These are phyloP conservation scores for Sugiyamaella sp. DNA, from an alignment of 1,139 yeast genomes.

Conservation along the genomic window DNA sequence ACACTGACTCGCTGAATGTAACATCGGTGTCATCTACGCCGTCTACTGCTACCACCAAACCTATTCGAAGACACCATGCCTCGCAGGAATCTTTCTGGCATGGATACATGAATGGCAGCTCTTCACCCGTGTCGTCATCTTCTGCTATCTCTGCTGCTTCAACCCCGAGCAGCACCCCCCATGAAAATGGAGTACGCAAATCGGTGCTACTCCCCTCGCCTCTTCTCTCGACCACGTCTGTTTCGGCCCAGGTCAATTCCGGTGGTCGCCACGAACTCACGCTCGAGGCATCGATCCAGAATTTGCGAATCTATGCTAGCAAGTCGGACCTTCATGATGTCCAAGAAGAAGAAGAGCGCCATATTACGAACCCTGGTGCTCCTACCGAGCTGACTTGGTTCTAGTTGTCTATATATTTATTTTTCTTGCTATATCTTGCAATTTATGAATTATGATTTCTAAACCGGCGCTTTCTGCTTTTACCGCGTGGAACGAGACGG, in stretches of 20 bases:
- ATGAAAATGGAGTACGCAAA: constrained; percentile 17
- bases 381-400: constrained; percentile 16
- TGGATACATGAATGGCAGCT: constrained; percentile 14
- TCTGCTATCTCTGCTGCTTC: constrained; percentile 17
- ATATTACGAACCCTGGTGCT: neutral
- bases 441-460: constrained; percentile 17
- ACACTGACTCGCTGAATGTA: constrained; percentile 6
- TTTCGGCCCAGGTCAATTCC: neutral
- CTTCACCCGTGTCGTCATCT: constrained; percentile 4
- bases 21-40: constrained; percentile 11
- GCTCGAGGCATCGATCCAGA: constrained; percentile 12
- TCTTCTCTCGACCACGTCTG: constrained; percentile 12
- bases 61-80: constrained; percentile 5
- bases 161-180: constrained; percentile 1
- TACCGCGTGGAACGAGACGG: too few relatives aligned
- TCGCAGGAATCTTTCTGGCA: constrained; percentile 20
- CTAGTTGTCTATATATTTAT: constrained; percentile 7
- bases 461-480: too few relatives aligned
- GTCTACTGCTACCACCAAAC: constrained; percentile 6
- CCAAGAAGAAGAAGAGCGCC: constrained; percentile 22
- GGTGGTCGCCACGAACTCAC: neutral
- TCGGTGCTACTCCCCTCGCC: constrained; percentile 34
- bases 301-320: constrained; percentile 12
- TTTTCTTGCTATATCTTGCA: neutral
- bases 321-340: constrained; percentile 24